Conservation (phyloP, 495 filamentous ascomycete species). For the Rhizodiscina lignyota region DNA sequence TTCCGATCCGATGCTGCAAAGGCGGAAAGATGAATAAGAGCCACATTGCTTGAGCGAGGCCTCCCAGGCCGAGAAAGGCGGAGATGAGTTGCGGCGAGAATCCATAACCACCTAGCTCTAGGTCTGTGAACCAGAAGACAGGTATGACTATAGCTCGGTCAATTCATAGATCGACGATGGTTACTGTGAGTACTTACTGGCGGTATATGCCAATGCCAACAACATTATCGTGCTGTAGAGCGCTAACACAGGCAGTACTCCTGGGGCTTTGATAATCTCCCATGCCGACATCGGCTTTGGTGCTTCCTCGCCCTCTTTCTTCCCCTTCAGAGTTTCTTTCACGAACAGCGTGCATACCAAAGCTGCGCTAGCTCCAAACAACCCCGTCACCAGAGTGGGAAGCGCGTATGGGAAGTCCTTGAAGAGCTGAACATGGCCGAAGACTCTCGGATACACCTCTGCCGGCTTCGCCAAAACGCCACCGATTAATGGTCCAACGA, state of each 20-base stretch:
- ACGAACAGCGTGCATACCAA: constrained; percentile 31
- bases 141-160: constrained; percentile 35
- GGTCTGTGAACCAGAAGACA: constrained; percentile 42
- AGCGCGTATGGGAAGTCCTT: constrained; percentile 47
- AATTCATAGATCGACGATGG: too few relatives aligned
- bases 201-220: constrained; percentile 47
- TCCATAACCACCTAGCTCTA: constrained; percentile 40
- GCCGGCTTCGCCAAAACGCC: constrained; percentile 46
- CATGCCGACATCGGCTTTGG: constrained; percentile 30
- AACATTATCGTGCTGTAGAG: constrained; percentile 44
- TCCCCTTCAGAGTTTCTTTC: constrained; percentile 29
- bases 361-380: constrained; percentile 31
- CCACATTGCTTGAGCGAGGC: constrained; percentile 46
- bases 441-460: constrained; percentile 34
- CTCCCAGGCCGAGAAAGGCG: constrained; percentile 37
- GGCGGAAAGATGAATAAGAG: constrained; percentile 45
- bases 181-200: constrained; percentile 11
- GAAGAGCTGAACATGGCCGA: constrained; percentile 38
- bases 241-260: constrained; percentile 43
- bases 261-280: constrained; percentile 40
- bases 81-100: constrained; percentile 43
- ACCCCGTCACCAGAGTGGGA: constrained; percentile 34
- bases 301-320: too few relatives aligned
- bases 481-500: constrained; percentile 48
- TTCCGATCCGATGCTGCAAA: constrained; percentile 38